Base-by-base conservation (phyloP, 1,284 basidiomycete species). In the Marasmius fiardii region DNA sequence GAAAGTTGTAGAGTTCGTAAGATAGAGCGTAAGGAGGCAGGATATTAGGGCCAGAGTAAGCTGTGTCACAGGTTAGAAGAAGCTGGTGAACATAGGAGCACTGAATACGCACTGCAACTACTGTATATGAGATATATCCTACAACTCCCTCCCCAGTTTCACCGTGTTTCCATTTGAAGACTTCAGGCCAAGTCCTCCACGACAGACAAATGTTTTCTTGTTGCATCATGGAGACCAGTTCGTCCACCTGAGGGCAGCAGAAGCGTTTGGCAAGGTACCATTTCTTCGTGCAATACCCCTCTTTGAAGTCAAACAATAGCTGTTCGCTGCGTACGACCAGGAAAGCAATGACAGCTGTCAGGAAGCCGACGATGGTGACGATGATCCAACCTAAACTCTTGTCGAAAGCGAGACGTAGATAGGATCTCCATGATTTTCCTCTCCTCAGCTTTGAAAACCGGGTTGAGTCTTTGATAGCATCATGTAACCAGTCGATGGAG, bases 221-320 rank as follows among this genome's bases (percentile, higher is more conserved):
- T 56, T 55, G 54, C 24, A 61, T 58, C 44, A 63, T 21, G 20
- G 49, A 21, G 43, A 54, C 12, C 44, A 41, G 65, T 21, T 76
- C 72, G 11, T 69, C 72, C 24, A 66, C 43, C 10, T 58, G 53
- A 14, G 81, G 79, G 67, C 93, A 96, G 68, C 95, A 98, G 70
- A 94, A 93, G 2, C 86, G 78, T 65, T 84, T 88, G 1, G 94
- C 85, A 55, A 82, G 87, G 71, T 82, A 88, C 87, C 89, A 91
- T 1, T 78, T 77, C 0, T 71, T 69, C 1, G 67, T 65, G 70
- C 95, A 98, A 68, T 91, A 93, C 0, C 96, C 96, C 54, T 94
- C 92, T 71, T 98, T 98, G 61, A 90, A 69, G 68, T 97, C 93
- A 65, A 98, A 98, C n/a, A 98, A 75, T 78, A 87, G 88, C 68